Evolutionary conservation across 2,329 filamentous ascomycete genomes (phyloP).

Genomic region (Phoma sp.): DNA sequence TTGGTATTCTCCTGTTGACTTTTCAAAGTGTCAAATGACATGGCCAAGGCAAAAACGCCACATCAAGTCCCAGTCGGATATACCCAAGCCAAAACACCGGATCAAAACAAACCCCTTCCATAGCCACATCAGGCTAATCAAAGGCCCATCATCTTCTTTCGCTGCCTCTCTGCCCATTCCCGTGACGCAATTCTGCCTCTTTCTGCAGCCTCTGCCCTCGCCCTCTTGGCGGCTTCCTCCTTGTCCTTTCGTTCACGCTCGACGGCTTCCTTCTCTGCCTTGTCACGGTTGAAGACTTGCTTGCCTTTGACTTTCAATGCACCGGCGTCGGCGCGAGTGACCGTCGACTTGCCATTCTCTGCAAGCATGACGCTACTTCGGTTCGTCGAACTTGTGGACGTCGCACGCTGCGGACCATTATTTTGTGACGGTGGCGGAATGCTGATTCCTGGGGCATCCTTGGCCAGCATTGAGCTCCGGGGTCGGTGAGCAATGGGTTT

Average conservation of each 20-base stretch:
- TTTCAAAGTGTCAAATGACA: no score
- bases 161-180: slow-evolving; percentile 59
- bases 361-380: slow-evolving; percentile 31
- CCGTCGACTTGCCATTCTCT: slow-evolving; percentile 27
- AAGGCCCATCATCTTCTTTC: slow-evolving; percentile 42
- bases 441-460: slow-evolving; percentile 20
- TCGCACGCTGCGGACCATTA: slow-evolving; percentile 23
- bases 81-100: slow-evolving; percentile 1
- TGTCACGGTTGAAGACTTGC: slow-evolving; percentile 55
- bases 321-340: slow-evolving; percentile 40
- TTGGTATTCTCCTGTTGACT: no score
- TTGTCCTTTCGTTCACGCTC: slow-evolving; percentile 53
- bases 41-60: no score
- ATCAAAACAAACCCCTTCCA: not conserved
- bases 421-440: slow-evolving; percentile 18
- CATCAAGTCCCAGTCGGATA: not conserved
- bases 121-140: not conserved
- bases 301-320: slow-evolving; percentile 49
- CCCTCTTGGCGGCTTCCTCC: slow-evolving; percentile 56
- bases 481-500: slow-evolving; percentile 51
- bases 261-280: slow-evolving; percentile 48
- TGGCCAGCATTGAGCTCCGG: slow-evolving; percentile 19
- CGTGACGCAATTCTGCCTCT: slow-evolving; percentile 51
- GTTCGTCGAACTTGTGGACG: slow-evolving; percentile 31
- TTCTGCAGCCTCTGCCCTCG: slow-evolving; percentile 55